These are phyloP conservation scores for Solanum medicagineum DNA, from an alignment of 257 asterid species.

Conservation along the genomic window DNA sequence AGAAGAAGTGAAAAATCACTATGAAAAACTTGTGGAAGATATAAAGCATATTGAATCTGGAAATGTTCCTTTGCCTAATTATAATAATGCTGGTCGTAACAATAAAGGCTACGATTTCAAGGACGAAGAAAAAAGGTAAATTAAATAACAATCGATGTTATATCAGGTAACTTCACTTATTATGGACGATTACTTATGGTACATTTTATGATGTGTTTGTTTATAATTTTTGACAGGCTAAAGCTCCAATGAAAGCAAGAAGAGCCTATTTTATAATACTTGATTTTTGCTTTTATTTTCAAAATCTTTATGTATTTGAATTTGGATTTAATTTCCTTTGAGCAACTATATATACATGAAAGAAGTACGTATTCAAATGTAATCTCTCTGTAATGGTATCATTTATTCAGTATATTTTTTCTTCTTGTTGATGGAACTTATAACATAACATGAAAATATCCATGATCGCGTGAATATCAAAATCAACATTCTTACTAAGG, in stretches of 20 bases:
- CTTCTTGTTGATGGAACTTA: background rate
- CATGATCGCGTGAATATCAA: too few relatives aligned
- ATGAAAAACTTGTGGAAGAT: conserved; percentile 45
- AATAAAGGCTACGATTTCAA: background rate
- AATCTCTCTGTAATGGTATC: background rate
- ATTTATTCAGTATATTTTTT: background rate
- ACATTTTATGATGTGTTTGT: background rate
- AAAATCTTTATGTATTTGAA: background rate
- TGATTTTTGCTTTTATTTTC: background rate
- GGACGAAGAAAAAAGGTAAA: conserved; percentile 19
- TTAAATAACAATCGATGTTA: background rate
- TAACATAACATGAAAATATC: background rate
- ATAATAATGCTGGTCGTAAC: conserved; percentile 1
- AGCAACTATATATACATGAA: background rate
- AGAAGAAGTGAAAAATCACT: conserved; percentile 57
- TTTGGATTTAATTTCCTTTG: background rate
- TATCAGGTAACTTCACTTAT: background rate
- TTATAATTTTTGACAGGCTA: conserved; percentile 14
- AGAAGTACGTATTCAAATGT: background rate
- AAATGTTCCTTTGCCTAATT: conserved; percentile 42
- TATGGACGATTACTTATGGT: background rate
- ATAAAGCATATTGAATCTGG: conserved; percentile 45
- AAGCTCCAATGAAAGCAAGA: conserved; percentile 19
- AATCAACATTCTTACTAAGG: too few relatives aligned
- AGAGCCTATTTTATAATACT: background rate